These are phyloP conservation scores for Hapsidospora chrysogenum DNA, from an alignment of 495 filamentous ascomycete genomes.

Conservation along the genomic window DNA sequence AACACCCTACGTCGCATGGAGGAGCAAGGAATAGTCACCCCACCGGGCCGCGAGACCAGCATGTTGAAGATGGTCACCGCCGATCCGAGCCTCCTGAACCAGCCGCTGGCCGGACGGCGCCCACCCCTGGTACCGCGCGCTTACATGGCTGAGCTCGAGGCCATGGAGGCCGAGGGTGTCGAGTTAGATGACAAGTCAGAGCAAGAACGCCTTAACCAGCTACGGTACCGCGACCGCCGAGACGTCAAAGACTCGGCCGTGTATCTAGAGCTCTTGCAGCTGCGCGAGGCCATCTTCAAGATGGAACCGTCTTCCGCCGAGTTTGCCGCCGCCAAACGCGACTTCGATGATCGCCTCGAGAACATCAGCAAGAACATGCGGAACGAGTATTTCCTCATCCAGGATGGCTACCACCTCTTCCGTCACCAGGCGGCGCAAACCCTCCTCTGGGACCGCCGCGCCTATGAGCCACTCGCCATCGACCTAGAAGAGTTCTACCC, in stretches of 20 bases:
- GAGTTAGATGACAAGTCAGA: conserved; percentile 9
- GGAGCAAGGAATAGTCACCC: conserved; percentile 11
- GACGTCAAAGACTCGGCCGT: conserved; percentile 6
- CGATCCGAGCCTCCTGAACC: conserved; percentile 3
- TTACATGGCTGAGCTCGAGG: conserved; percentile 13
- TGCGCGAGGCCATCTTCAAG: conserved; percentile 6
- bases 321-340: conserved; percentile 3
- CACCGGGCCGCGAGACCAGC: conserved; percentile 12
- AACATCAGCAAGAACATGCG: conserved; percentile 4
- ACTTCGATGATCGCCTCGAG: conserved; percentile 7
- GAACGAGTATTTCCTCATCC: conserved; percentile 13
- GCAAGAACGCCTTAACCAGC: conserved; percentile 5
- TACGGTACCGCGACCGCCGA: conserved; percentile 12
- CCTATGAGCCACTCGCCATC: conserved; percentile 32
- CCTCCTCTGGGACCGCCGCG: conserved; percentile 47
- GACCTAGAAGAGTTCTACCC: conserved; percentile 37
- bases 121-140: conserved; percentile 11
- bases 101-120: conserved; percentile 1
- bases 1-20: conserved; percentile 16
- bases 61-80: conserved; percentile 12
- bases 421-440: conserved; percentile 22
- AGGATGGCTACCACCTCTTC: conserved; percentile 29
- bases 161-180: conserved; percentile 14
- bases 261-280: conserved; percentile 11
- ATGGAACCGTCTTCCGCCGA: conserved; percentile 7